Base-by-base conservation (phyloP, 495 filamentous ascomycete species). In the Hypoxylon fragiforme region DNA sequence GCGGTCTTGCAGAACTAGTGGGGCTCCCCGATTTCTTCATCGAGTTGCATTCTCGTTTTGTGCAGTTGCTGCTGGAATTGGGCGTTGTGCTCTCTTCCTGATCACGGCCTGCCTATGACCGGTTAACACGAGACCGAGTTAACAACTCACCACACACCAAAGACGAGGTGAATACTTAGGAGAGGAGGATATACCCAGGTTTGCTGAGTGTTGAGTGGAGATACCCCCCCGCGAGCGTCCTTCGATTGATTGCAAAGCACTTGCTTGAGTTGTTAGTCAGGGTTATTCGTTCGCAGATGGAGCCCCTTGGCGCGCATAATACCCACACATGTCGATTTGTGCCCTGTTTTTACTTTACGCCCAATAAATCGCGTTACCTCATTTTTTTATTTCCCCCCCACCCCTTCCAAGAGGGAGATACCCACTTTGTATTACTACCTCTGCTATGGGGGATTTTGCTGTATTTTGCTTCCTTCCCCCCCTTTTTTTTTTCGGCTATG, bases 21-120 rank as follows among this genome's bases (percentile, higher is more conserved):
- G 92, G 92, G 21, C 78, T 88, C 48, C 88, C 89, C 19, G 85
- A 90, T 66, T 87, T 97, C 59, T 97, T 97, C 66, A 84, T 95
- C 22, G 84, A 95, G 69, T 70, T 96, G 31, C 92, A 97, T 71
- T 80, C 82, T 18, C 72, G 81, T 28, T 96, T 97, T 67, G 87
- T 92, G 12, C 78, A 80, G 40, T 70, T 95, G 30, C 66, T 94
- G 47, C 77, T 87, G 35, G 83, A 88, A 60, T 67, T 92, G 30
- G 82, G 84, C 0, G 73, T 77, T 31, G 66, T 73, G 20, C 55
- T 77, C 7, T 73, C 72, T 8, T 69, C 72, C 8, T 78, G 49
- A 73, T 12, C 26, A 9, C 30, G 5, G 18, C 18, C 38, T 14
- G 15, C 31, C 19, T 38, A n/a, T 15, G 14, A 32, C 14, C 30